These are phyloP conservation scores for Solanum pinnatisectum DNA, from an alignment of 257 asterid genomes.

Conservation along the genomic window DNA sequence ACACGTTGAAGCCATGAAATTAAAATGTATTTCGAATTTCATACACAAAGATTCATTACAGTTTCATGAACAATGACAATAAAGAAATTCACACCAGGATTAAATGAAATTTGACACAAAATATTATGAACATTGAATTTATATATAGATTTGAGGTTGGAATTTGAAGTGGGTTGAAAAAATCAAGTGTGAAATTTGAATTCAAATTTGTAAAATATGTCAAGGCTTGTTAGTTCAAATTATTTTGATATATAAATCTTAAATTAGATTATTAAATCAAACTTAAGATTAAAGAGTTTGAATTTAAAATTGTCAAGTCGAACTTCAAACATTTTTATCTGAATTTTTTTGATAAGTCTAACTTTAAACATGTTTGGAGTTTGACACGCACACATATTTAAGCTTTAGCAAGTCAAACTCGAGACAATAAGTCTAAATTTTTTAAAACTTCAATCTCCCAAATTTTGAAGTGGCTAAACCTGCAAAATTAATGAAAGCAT, in stretches of 20 bases:
- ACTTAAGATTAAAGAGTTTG: background rate
- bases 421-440: background rate
- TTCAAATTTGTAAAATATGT: no score
- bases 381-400: background rate
- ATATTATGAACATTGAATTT: background rate
- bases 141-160: background rate
- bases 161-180: background rate
- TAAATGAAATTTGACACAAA: background rate
- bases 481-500: no score
- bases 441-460: background rate
- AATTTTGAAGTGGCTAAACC: background rate
- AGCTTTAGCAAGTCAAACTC: background rate
- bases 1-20: background rate
- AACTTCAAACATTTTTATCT: no score
- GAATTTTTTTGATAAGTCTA: no score
- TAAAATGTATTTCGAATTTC: no score
- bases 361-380: no score
- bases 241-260: no score
- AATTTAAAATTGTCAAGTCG: background rate
- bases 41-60: background rate
- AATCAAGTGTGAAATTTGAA: background rate
- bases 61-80: background rate
- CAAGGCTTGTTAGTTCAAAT: background rate
- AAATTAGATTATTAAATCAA: background rate
- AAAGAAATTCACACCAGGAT: no score